Percentiles rank a stretch among this genome's conserved stretches.
Evolutionary conservation across 1,139 yeast species (phyloP).

Genomic region (Blastobotrys elegans): DNA sequence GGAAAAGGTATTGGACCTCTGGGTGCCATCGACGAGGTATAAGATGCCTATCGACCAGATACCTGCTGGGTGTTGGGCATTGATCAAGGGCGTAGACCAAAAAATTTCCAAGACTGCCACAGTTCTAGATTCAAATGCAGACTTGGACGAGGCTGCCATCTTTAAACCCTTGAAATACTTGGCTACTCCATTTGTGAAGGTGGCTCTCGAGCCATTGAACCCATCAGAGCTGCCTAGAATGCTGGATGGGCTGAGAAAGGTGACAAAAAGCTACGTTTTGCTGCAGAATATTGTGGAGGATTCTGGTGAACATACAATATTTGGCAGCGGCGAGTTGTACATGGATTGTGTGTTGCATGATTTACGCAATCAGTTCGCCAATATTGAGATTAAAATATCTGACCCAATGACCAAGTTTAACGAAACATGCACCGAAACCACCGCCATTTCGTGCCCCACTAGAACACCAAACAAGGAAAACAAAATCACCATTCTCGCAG

Average conservation of each 20-base stretch:
- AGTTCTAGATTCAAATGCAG: constrained; percentile 35
- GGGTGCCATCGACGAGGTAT: constrained; percentile 69
- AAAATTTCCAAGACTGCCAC: constrained; percentile 58
- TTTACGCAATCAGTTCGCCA: constrained; percentile 55
- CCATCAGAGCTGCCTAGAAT: constrained; percentile 78
- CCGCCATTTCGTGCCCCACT: constrained; percentile 62
- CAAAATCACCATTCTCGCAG: constrained; percentile 67
- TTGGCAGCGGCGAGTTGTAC: constrained; percentile 85
- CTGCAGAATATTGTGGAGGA: constrained; percentile 70
- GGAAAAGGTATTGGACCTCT: constrained; percentile 45
- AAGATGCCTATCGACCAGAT: constrained; percentile 51
- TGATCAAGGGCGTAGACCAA: constrained; percentile 59
- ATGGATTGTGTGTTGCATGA: constrained; percentile 82
- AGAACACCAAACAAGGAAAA: constrained; percentile 52
- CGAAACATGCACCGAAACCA: constrained; percentile 67
- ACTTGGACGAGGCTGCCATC: constrained; percentile 28
- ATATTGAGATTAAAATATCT: constrained; percentile 72
- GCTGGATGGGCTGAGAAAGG: constrained; percentile 58
- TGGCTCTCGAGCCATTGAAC: constrained; percentile 74
- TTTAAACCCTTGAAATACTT: constrained; percentile 45
- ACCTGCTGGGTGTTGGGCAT: constrained; percentile 59
- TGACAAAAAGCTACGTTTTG: constrained; percentile 62
- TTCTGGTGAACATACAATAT: constrained; percentile 77
- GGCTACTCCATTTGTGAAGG: constrained; percentile 61
- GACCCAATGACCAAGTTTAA: constrained; percentile 78